phyloP scores from a whole-genome alignment of 2,329 filamentous ascomycete species.

The Leptographium lundbergii region DNA sequence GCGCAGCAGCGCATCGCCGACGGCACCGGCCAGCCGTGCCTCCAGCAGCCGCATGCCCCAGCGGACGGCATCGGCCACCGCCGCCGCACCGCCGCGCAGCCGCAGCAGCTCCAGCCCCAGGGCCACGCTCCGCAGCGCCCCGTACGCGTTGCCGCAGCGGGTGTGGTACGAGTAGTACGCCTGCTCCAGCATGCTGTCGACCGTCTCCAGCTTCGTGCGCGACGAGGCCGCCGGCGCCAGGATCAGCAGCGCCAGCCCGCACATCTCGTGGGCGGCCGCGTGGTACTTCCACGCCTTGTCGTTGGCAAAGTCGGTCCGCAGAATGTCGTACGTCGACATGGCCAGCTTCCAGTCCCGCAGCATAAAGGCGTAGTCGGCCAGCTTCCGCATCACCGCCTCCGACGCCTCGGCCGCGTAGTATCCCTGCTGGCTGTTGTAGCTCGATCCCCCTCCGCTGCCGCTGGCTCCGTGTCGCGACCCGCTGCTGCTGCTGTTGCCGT shows the following conservation, averaged over 20 bases:
- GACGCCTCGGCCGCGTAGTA: constrained; percentile 76
- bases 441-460: constrained; percentile 23
- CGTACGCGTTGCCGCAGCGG: constrained; percentile 66
- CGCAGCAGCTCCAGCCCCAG: constrained; percentile 71
- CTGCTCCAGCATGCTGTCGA: constrained; percentile 80
- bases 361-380: constrained; percentile 96
- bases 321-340: constrained; percentile 79
- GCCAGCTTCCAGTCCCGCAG: constrained; percentile 90
- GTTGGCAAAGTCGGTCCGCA: constrained; percentile 79
- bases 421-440: constrained; percentile 70
- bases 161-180: constrained; percentile 88
- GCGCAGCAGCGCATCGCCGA: constrained; percentile 72
- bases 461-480: constrained; percentile 19
- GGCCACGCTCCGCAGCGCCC: constrained; percentile 64
- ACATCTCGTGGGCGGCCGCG: constrained; percentile 91
- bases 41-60: constrained; percentile 79
- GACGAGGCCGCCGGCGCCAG: constrained; percentile 58
- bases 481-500: constrained; percentile 33
- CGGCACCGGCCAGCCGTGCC: constrained; percentile 54
- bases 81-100: constrained; percentile 64
- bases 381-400: constrained; percentile 83
- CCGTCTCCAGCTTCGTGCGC: constrained; percentile 65
- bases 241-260: constrained; percentile 70
- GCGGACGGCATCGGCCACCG: constrained; percentile 72
- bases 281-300: constrained; percentile 97